Percentiles rank a stretch among this genome's conserved stretches.
These are phyloP conservation scores for Heracleum sosnowskyi DNA, from an alignment of 129 eudicot species.

Conservation along the genomic window DNA sequence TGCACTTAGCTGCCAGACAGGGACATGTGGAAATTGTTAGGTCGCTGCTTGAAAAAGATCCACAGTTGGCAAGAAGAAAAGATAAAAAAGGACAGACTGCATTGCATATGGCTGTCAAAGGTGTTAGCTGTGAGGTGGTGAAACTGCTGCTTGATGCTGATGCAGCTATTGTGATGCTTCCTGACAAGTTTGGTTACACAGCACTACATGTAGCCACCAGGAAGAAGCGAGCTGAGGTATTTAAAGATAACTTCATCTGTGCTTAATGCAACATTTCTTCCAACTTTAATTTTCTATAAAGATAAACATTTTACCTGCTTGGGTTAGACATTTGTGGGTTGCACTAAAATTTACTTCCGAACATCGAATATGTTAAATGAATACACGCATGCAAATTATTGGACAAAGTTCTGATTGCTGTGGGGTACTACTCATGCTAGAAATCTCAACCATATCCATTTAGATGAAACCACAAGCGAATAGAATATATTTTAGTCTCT, in stretches of 20 bases:
- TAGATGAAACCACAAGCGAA: neutral
- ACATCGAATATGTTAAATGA: neutral
- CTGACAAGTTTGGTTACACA: slow-evolving; percentile 61
- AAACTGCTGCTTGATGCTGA: slow-evolving; percentile 52
- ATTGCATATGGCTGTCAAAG: slow-evolving; percentile 14
- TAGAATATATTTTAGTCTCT: neutral
- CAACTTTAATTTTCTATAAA: neutral
- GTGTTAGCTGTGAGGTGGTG: slow-evolving; percentile 43
- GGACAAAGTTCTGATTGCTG: neutral
- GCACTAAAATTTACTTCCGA: neutral
- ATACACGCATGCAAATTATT: neutral
- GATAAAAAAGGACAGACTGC: slow-evolving; percentile 59
- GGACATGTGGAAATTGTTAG: slow-evolving; percentile 69
- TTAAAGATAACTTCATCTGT: neutral
- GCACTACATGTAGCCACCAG: slow-evolving; percentile 75
- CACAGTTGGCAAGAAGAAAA: slow-evolving; percentile 49
- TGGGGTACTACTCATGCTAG: neutral
- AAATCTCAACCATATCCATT: neutral
- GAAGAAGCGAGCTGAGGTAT: slow-evolving; percentile 64
- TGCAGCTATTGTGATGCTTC: slow-evolving; percentile 58
- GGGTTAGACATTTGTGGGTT: neutral
- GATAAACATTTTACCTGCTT: neutral
- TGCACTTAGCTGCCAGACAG: slow-evolving; percentile 63
- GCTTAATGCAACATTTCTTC: neutral
- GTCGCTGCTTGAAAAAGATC: slow-evolving; percentile 56